Percentiles rank a stretch among this genome's conserved stretches.
phyloP scores from a whole-genome alignment of 164 flowering plant species.

The Tetracentron sinense region DNA sequence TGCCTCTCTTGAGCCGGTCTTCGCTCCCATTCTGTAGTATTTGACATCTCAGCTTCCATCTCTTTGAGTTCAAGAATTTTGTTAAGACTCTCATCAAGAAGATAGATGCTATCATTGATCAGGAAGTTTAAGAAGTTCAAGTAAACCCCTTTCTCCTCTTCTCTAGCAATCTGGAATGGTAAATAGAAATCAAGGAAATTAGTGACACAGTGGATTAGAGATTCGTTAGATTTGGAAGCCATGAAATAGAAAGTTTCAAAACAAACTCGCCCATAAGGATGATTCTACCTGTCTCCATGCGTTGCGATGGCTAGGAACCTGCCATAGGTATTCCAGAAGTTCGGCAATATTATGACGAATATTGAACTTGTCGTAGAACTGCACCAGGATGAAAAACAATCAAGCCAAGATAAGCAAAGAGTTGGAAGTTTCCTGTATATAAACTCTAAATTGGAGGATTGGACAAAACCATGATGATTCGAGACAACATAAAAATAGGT shows the following conservation, averaged over 20 bases:
- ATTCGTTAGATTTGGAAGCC: background rate
- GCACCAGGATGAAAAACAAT: slow-evolving; percentile 21
- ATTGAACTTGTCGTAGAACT: slow-evolving; percentile 99
- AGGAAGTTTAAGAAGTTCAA: slow-evolving; percentile 92
- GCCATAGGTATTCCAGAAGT: slow-evolving; percentile 96
- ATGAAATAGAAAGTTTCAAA: background rate
- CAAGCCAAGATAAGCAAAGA: slow-evolving; percentile 1
- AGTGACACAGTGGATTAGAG: background rate
- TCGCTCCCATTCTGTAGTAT: slow-evolving; percentile 83
- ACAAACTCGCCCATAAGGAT: background rate
- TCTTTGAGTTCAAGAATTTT: slow-evolving; percentile 93
- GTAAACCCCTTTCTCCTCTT: slow-evolving; percentile 98
- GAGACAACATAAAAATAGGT: background rate
- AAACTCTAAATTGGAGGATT: background rate
- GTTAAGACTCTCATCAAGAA: slow-evolving; percentile 97
- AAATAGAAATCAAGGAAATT: background rate
- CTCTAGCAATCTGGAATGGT: slow-evolving; percentile 76
- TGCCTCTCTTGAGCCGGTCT: slow-evolving; percentile 97
- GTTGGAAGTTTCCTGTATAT: background rate
- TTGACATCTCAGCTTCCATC: slow-evolving; percentile 93
- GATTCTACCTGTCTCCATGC: slow-evolving; percentile 80
- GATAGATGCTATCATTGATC: slow-evolving; percentile 92
- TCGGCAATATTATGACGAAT: slow-evolving; percentile 99
- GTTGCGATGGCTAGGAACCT: slow-evolving; percentile 94
- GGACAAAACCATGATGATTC: background rate